Conservation (phyloP, 2,329 filamentous ascomycete species). For the Rosellinia necatrix region DNA sequence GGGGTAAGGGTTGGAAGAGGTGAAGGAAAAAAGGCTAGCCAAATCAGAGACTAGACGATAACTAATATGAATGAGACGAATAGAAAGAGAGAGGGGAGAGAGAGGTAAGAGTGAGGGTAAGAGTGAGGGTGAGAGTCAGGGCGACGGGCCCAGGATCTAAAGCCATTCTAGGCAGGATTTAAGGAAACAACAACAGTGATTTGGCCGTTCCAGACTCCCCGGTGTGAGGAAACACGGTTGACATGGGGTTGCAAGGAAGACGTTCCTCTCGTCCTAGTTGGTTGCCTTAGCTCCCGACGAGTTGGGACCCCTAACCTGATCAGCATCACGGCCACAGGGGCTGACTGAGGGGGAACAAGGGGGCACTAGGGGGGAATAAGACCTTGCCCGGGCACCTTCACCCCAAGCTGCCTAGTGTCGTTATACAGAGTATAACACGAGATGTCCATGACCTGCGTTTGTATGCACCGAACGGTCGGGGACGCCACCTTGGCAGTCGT, state of each 20-base stretch:
- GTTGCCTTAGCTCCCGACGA: conserved; percentile 19
- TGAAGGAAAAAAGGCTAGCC: not conserved
- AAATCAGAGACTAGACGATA: not conserved
- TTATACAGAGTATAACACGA: too few species aligned
- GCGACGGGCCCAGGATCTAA: too few species aligned
- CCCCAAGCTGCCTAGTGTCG: conserved; percentile 10
- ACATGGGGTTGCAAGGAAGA: too few species aligned
- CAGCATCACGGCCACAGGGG: not conserved
- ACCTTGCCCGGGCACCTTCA: not conserved
- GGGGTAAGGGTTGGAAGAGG: not conserved
- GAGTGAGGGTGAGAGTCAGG: too few species aligned
- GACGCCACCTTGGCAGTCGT: not conserved
- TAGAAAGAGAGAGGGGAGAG: not conserved
- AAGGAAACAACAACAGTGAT: too few species aligned
- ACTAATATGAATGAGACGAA: not conserved
- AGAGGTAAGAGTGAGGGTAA: not conserved
- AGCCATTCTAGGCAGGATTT: too few species aligned
- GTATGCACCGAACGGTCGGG: not conserved
- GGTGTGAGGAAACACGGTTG: too few species aligned
- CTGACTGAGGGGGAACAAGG: not conserved
- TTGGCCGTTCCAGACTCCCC: too few species aligned
- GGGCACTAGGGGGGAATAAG: not conserved
- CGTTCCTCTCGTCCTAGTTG: not conserved
- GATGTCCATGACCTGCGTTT: conserved; percentile 5
- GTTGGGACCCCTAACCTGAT: conserved; percentile 10